Conservation (phyloP, 1,139 yeast genomes). For the Lodderomyces parapsilosis region DNA sequence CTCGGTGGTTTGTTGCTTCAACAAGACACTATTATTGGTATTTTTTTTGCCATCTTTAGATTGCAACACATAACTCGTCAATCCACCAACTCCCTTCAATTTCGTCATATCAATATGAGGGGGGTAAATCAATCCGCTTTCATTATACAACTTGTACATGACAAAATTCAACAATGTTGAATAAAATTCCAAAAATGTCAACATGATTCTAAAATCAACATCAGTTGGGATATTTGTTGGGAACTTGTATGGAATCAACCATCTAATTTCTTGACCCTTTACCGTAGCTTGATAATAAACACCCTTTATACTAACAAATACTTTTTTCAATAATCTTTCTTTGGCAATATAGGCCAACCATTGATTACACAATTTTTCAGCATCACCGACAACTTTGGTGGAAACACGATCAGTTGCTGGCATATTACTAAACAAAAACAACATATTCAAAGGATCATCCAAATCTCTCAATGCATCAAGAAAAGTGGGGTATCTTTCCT, state of each 20-base stretch:
- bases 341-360: slow-evolving; percentile 94
- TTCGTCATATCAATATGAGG: slow-evolving; percentile 75
- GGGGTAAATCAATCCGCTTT: slow-evolving; percentile 83
- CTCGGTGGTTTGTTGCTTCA: slow-evolving; percentile 22
- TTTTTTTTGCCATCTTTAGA: slow-evolving; percentile 28
- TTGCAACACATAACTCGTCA: slow-evolving; percentile 72
- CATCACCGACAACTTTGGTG: slow-evolving; percentile 78
- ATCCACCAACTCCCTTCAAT: slow-evolving; percentile 86
- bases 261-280: slow-evolving; percentile 88
- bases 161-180: slow-evolving; percentile 89
- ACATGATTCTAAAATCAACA: slow-evolving; percentile 94
- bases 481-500: slow-evolving; percentile 94
- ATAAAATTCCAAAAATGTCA: slow-evolving; percentile 93
- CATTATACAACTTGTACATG: slow-evolving; percentile 80
- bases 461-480: slow-evolving; percentile 88
- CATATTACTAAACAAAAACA: slow-evolving; percentile 88
- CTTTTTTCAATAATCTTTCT: slow-evolving; percentile 79
- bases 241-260: slow-evolving; percentile 97
- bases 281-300: slow-evolving; percentile 90
- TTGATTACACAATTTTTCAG: slow-evolving; percentile 83
- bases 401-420: slow-evolving; percentile 89
- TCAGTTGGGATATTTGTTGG: slow-evolving; percentile 94
- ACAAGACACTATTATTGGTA: not conserved
- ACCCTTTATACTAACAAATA: slow-evolving; percentile 95
- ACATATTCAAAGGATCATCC: slow-evolving; percentile 94